Percentiles rank a stretch among this genome's conserved stretches.
Conservation (phyloP, 1,284 basidiomycete species). For the Cryptococcus sp. region DNA sequence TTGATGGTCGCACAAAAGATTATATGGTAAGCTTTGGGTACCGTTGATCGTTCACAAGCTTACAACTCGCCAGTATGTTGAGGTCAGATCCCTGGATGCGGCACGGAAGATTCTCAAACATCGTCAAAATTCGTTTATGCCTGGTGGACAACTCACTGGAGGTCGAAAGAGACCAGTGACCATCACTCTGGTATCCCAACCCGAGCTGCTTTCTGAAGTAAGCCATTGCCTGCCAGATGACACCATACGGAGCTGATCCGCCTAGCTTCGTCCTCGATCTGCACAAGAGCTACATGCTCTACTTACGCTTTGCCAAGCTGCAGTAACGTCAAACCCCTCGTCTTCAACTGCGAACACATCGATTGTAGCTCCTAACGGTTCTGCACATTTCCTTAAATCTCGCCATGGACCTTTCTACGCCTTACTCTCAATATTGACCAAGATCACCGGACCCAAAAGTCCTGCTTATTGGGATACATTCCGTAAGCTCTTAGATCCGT, state of each 20-base stretch:
- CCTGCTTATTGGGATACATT: conserved; percentile 42
- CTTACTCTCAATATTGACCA: conserved; percentile 38
- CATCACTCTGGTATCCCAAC: conserved; percentile 35
- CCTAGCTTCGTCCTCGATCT: conserved; percentile 36
- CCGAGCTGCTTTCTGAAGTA: conserved; percentile 40
- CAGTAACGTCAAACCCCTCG: conserved; percentile 17
- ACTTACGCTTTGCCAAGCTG: conserved; percentile 40
- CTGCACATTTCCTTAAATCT: conserved; percentile 40
- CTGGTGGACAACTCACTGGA: conserved; percentile 27
- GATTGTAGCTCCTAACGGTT: conserved; percentile 18
- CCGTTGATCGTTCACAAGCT: conserved; percentile 5
- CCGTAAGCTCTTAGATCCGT: conserved; percentile 18
- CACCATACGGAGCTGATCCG: background rate
- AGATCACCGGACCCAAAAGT: conserved; percentile 28
- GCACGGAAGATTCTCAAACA: conserved; percentile 35
- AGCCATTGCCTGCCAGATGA: background rate
- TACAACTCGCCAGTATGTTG: conserved; percentile 35
- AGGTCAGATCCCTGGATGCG: conserved; percentile 33
- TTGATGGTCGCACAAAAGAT: conserved; percentile 45
- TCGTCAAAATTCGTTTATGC: conserved; percentile 42
- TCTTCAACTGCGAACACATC: conserved; percentile 4
- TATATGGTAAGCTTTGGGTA: conserved; percentile 45
- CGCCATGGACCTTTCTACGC: conserved; percentile 43
- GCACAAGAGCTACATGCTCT: conserved; percentile 34
- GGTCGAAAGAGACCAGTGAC: conserved; percentile 42